Percentiles rank a stretch among this genome's conserved stretches.
Conservation (phyloP, 2,329 filamentous ascomycete species). For the Colletotrichum filicis region DNA sequence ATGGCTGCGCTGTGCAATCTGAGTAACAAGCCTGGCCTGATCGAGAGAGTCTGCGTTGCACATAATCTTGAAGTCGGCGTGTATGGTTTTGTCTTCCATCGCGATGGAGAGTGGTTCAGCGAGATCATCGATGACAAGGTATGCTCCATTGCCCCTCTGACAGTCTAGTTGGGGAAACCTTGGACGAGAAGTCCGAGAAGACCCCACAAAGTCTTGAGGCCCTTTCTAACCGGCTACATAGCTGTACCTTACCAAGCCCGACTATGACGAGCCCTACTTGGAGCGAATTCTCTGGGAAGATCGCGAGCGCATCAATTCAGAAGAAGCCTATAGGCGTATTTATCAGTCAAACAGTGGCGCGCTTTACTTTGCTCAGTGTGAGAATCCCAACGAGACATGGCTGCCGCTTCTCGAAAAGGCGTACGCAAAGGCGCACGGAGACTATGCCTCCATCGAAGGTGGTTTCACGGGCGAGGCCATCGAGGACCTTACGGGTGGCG, state of each 20-base stretch:
- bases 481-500: conserved; percentile 72
- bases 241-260: conserved; percentile 65
- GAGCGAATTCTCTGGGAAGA: conserved; percentile 57
- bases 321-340: conserved; percentile 72
- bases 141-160: background rate
- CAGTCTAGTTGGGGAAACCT: background rate
- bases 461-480: conserved; percentile 73
- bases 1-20: conserved; percentile 84
- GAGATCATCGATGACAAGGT: conserved; percentile 68
- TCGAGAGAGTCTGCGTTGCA: conserved; percentile 79
- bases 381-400: conserved; percentile 82
- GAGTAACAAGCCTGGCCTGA: conserved; percentile 76
- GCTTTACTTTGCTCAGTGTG: conserved; percentile 81
- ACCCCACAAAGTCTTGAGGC: background rate
- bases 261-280: conserved; percentile 69
- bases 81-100: conserved; percentile 87
- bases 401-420: conserved; percentile 83
- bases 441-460: conserved; percentile 80
- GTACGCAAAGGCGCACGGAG: conserved; percentile 84
- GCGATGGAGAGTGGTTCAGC: conserved; percentile 79
- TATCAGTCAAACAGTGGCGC: conserved; percentile 81
- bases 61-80: conserved; percentile 80
- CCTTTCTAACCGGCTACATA: conserved; percentile 28
- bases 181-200: background rate
- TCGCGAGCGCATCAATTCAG: conserved; percentile 61